Percentiles rank a stretch among this genome's conserved stretches.
Conservation (phyloP, 2,329 filamentous ascomycete species). For the Ceratocystis ficicola region DNA sequence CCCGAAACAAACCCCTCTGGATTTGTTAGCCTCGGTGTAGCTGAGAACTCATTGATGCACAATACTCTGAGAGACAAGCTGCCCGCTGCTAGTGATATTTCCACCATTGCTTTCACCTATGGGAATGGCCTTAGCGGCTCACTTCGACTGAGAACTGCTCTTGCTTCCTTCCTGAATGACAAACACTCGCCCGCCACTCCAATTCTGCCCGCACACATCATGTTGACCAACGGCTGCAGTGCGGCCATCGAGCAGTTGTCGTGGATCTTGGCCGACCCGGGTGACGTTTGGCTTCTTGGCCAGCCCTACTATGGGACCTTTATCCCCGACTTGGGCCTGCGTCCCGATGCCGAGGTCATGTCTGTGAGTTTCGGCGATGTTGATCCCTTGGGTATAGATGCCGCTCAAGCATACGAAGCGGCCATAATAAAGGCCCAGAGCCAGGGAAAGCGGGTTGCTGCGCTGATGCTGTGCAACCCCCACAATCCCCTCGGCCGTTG, state of each 20-base stretch:
- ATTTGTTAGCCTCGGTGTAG: conserved; percentile 40
- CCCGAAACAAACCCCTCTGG: conserved; percentile 33
- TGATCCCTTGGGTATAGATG: conserved; percentile 34
- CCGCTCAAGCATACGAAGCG: conserved; percentile 36
- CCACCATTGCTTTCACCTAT: conserved; percentile 31
- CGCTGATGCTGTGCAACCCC: conserved; percentile 40
- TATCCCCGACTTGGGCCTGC: conserved; percentile 34
- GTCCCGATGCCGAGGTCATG: conserved; percentile 34
- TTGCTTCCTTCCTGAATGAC: conserved; percentile 31
- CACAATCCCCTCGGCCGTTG: conserved; percentile 42
- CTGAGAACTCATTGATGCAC: conserved; percentile 44
- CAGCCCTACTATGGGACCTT: conserved; percentile 40
- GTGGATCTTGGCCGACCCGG: conserved; percentile 33
- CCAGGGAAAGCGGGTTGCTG: conserved; percentile 34
- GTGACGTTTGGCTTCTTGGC: conserved; percentile 33
- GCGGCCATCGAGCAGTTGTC: conserved; percentile 33
- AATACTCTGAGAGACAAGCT: conserved; percentile 33
- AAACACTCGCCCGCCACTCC: conserved; percentile 27
- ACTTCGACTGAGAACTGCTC: conserved; percentile 27
- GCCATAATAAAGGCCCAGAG: conserved; percentile 32
- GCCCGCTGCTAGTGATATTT: conserved; percentile 31
- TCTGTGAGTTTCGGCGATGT: conserved; percentile 34
- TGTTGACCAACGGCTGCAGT: conserved; percentile 33
- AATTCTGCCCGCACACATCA: conserved; percentile 29
- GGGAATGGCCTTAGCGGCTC: conserved; percentile 33